Evolutionary conservation across 352 stramenopile species (phyloP), one percentile per base, ranked within the genome.

Genomic region (Phytophthora capsici): DNA sequence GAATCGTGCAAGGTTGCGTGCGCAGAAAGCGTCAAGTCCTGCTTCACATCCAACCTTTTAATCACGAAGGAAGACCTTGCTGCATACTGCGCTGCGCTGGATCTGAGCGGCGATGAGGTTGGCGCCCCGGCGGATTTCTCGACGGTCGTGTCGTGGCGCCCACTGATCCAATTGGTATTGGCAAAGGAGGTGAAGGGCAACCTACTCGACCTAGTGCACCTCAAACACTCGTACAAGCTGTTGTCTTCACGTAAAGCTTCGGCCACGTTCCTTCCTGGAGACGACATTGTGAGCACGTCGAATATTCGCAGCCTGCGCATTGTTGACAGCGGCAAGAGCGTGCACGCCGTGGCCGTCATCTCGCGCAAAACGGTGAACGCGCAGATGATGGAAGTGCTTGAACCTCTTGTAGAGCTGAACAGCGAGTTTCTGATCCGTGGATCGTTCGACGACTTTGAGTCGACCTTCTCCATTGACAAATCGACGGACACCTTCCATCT

Each of bases 381-480:
- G 0, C 23, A 81, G 12, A 83, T 89, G 57, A 57, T 77, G 14
- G 81, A 90, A 51, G 63, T 77, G 30, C 57, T 89, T 3, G 76
- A 87, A 61, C 82, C 85, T 25, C 66, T 93, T 1, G 80, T 95
- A 6, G 82, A 94, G 60, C 64, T 96, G 10, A 75, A 77, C 41
- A 93, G 81, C 32, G 86, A 94, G 63, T 96, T 96, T 51, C 65
- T 96, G 20, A 93, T 96, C 51, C 87, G 89, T 34, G 89, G 87
- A 28, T 80, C 75, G 14, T 95, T 94, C 25, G 54, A 72, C 1
- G 86, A 95, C 66, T 94, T 94, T 44, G 63, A 80, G 44, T 82
- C 73, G 32, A 91, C 89, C 0, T 96, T 96, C 57, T 73, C 78
- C 10, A 66, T 86, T 40, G 75, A 86, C 5, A 69, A 82, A n/a